Base-by-base conservation (phyloP, 2,329 filamentous ascomycete genomes). In the Neophaeococcomyces aloes region DNA sequence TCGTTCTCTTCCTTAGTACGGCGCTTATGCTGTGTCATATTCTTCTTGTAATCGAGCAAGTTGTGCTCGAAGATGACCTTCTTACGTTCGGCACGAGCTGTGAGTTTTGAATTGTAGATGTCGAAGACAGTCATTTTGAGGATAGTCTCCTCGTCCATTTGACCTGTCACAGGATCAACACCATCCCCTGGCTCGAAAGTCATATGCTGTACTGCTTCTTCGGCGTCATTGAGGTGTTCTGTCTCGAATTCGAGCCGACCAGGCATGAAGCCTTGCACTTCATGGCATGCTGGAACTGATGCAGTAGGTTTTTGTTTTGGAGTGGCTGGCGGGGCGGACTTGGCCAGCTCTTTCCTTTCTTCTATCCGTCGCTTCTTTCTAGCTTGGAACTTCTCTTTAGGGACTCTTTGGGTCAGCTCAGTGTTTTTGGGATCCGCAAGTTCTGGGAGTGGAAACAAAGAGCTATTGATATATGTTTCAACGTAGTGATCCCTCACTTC, bases 221-320 rank as follows among this genome's bases (percentile, higher is more conserved):
- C 91, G 1, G 91, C 91, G 57, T 98, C 91, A 57, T 98, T 98
- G 58, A 89, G 85, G 60, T 94, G 91, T 57, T 98, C 91, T 0
- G 86, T 95, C 70, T 98, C 91, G 52, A 98, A 98, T 59, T 98
- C 91, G 52, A 98, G 66, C 31, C 91, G 86, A 34, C 91, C 91
- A 2, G 91, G 91, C 91, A 98, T 98, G 62, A 94, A 98, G 2
- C 91, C 91, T 64, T 95, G 87, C 29, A 98, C 91, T 64, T 98
- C 91, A 68, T 98, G 91, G 62, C 91, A 98, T 27, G 87, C 83
- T 0, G 91, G 91, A 2, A 95, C 87, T 68, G 85, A 94, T 7
- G 88, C 88, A 0, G 89, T 96, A 0, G 91, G 91, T 59, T 96
- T 96, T 55, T 89, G 88, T 65, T 95, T 94, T 1, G 89, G 86